A percentile compares a stretch with the other conserved stretches of the same genome.
Conservation (phyloP, 176 grass and related monocot genomes). For the Chloris gayana region DNA sequence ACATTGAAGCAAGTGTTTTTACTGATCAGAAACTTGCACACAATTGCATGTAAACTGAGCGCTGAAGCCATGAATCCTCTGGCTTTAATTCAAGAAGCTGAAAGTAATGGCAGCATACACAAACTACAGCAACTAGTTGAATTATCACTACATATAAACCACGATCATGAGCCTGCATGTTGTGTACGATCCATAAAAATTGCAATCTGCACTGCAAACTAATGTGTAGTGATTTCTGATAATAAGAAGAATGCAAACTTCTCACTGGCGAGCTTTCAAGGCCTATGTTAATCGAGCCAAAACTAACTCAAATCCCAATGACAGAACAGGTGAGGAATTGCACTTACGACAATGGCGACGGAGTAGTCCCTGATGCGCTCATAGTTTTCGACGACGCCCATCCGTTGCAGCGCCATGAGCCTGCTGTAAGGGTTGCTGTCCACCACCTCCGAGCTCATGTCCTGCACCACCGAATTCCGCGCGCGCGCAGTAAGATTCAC, state of each 20-base stretch:
- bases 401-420: slow-evolving; percentile 94
- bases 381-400: slow-evolving; percentile 92
- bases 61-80: background rate
- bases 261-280: background rate
- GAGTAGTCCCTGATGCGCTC: slow-evolving; percentile 87
- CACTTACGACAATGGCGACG: slow-evolving; percentile 78
- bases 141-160: background rate
- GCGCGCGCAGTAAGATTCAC: background rate
- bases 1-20: slow-evolving; percentile 2
- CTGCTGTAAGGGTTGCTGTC: slow-evolving; percentile 92
- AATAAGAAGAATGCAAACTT: background rate
- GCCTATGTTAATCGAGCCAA: background rate
- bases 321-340: background rate
- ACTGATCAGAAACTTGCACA: background rate
- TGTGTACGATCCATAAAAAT: background rate
- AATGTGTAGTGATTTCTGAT: background rate
- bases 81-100: background rate
- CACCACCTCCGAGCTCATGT: slow-evolving; percentile 93
- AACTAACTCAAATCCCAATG: background rate
- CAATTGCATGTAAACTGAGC: background rate
- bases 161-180: background rate
- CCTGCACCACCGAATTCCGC: slow-evolving; percentile 47
- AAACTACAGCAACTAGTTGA: background rate
- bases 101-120: background rate
- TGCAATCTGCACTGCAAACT: background rate